These are phyloP conservation scores for Phytophthora pluvialis DNA, from an alignment of 352 stramenopile species.

Conservation along the genomic window DNA sequence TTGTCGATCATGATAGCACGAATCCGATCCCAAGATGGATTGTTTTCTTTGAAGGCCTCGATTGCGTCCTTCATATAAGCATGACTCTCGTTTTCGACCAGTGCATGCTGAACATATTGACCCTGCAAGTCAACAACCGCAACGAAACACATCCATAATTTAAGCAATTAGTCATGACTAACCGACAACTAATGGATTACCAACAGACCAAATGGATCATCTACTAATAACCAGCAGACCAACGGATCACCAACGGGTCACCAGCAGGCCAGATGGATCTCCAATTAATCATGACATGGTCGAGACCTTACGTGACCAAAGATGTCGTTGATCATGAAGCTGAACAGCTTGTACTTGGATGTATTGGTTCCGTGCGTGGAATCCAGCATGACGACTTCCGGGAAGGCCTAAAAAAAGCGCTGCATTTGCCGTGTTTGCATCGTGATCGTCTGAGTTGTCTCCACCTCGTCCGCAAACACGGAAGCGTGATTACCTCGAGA, in stretches of 20 bases:
- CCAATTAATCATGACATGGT: too few relatives aligned
- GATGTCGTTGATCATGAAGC: conserved; percentile 11
- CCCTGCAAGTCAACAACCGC: neutral
- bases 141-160: too few relatives aligned
- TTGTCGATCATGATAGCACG: conserved; percentile 11
- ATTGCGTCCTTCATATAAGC: conserved; percentile 13
- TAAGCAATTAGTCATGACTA: neutral
- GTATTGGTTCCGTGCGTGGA: conserved; percentile 7
- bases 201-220: neutral
- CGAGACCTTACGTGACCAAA: conserved; percentile 13
- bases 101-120: conserved; percentile 3
- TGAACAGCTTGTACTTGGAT: conserved; percentile 18
- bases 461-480: neutral
- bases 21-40: neutral
- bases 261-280: too few relatives aligned
- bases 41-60: too few relatives aligned
- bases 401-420: conserved; percentile 3
- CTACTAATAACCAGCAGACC: neutral
- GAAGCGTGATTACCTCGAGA: neutral
- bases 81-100: conserved; percentile 9
- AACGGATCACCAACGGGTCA: neutral
- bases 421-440: conserved; percentile 1
- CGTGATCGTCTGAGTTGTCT: neutral
- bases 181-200: neutral
- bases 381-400: conserved; percentile 1